Base-by-base conservation (phyloP, 768 basidiomycete genomes). In the Tricholoma sp. region DNA sequence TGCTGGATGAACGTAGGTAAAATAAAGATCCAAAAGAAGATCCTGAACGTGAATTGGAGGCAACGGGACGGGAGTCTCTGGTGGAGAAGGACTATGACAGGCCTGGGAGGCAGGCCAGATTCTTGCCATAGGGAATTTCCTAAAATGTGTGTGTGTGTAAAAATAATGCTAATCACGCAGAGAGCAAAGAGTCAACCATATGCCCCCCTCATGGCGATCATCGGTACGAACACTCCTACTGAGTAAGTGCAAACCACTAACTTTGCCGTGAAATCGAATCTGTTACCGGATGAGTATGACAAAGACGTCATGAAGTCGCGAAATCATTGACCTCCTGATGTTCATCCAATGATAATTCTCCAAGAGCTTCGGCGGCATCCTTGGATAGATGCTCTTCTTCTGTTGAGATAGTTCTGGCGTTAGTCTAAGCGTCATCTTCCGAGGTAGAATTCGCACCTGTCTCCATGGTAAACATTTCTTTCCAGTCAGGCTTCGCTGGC, bases 251-350 rank as follows among this genome's bases (percentile, higher is more conserved):
- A 94, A 73, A 7, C 91, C 91, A 61, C 87, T 87, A 2, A 82
- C 76, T 70, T 84, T 79, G 12, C 91, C 89, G 57, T 94, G 94
- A 66, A 86, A 95, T 55, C 93, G 86, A 45, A 95, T 81, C 85
- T 95, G 66, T 8, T 54, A 50, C 34, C n/a, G 29, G 49, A 33
- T 54, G 18, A 58, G 60, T 32, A 54, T n/a, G 12, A 51, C 17
- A 32, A 44, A 20, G 20, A 10, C 15, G 45, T 32, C 3, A 52
- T 33, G 41, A 17, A 24, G 24, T 24, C 24, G 24, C 24, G 4
- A 48, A 8, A 15, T 15, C n/a, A 33, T 65, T 9, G 60, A 88
- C 89, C 73, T 91, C 88, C 63, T 80, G 83, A 64, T 88, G 83
- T 65, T 90, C 88, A 59, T 89, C 87, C 41, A 91, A 71, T 6